A percentile compares a stretch with the other conserved stretches of the same genome.
Conservation (phyloP, 768 basidiomycete species). For the Rhizopogon salebrosus region DNA sequence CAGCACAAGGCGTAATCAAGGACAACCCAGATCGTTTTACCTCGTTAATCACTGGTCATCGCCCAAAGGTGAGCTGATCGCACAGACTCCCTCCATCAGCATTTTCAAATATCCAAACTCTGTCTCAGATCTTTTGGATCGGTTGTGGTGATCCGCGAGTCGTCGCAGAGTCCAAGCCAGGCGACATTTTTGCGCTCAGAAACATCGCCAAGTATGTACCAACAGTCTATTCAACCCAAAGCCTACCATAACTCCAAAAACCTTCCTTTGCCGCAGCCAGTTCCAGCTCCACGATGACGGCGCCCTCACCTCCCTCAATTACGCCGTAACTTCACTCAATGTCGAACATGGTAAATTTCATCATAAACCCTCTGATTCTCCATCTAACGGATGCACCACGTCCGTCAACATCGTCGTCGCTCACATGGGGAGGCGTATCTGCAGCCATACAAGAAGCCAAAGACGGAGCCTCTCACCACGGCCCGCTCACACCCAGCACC, state of each 20-base stretch:
- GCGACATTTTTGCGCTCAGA: constrained; percentile 84
- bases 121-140: constrained; percentile 68
- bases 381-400: constrained; percentile 4
- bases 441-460: constrained; percentile 47
- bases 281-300: constrained; percentile 69
- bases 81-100: neutral
- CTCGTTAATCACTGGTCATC: constrained; percentile 56
- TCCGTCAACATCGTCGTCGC: constrained; percentile 59
- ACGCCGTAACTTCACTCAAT: constrained; percentile 64
- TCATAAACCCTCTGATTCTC: constrained; percentile 22
- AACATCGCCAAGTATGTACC: constrained; percentile 80
- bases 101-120: neutral
- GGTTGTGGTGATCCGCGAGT: constrained; percentile 84
- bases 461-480: constrained; percentile 19
- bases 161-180: constrained; percentile 67
- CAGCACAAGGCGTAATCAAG: constrained; percentile 48
- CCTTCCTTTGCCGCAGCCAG: constrained; percentile 43
- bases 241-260: neutral
- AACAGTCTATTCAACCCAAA: neutral
- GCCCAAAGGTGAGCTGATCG: constrained; percentile 47
- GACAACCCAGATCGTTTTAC: constrained; percentile 62
- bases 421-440: constrained; percentile 78
- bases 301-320: constrained; percentile 65
- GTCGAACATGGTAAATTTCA: constrained; percentile 68
- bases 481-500: constrained; percentile 28